phyloP scores from a whole-genome alignment of 495 filamentous ascomycete species.

The Penicillium coffeae region DNA sequence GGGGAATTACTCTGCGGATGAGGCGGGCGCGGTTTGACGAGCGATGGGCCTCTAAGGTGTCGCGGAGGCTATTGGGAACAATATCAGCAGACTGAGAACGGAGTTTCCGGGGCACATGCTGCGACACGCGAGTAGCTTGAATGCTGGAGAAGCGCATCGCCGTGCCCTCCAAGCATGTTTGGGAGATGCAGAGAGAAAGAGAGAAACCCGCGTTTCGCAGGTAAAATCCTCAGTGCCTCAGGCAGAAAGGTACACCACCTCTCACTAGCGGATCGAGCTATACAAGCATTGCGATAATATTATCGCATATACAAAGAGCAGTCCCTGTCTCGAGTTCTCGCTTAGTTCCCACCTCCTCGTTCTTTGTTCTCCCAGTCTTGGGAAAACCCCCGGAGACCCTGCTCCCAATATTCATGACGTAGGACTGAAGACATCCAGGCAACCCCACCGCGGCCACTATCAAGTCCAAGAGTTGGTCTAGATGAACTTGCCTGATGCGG shows the following conservation, averaged over 20 bases:
- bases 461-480: background rate
- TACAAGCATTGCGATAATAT: no score
- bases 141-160: slow-evolving; percentile 25
- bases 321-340: no score
- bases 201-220: no score
- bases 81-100: slow-evolving; percentile 22
- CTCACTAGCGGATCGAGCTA: no score
- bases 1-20: slow-evolving; percentile 33
- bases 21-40: slow-evolving; percentile 40
- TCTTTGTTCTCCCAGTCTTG: background rate
- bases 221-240: background rate
- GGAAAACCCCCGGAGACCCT: no score
- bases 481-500: slow-evolving; percentile 17
- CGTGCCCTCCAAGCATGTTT: background rate
- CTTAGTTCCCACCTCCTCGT: no score
- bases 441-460: slow-evolving; percentile 10
- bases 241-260: background rate
- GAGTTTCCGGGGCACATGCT: slow-evolving; percentile 14
- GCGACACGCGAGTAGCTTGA: slow-evolving; percentile 11
- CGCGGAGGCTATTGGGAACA: slow-evolving; percentile 34
- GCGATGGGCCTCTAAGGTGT: slow-evolving; percentile 53
- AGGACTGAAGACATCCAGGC: slow-evolving; percentile 12
- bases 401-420: slow-evolving; percentile 18
- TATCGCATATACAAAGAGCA: no score
- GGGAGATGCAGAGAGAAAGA: background rate